phyloP scores from a whole-genome alignment of 257 asterid species.

The Lithospermum erythrorhizon region DNA sequence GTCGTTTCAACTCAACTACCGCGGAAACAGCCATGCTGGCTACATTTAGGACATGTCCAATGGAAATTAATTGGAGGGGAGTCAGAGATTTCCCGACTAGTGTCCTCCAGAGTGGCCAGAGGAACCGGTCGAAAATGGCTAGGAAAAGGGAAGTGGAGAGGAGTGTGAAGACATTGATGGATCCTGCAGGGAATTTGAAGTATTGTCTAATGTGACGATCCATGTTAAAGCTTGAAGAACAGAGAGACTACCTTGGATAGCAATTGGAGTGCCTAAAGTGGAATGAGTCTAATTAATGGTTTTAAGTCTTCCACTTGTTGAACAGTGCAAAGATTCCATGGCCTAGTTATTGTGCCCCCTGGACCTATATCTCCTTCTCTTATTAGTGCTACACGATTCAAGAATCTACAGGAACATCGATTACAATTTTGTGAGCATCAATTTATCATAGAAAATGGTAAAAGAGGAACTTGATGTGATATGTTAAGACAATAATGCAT shows the following conservation, averaged over 20 bases:
- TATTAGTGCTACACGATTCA: slow-evolving; percentile 30
- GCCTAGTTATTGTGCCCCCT: slow-evolving; percentile 13
- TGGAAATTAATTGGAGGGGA: slow-evolving; percentile 17
- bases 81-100: neutral
- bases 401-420: slow-evolving; percentile 9
- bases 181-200: slow-evolving; percentile 30
- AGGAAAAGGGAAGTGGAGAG: slow-evolving; percentile 18
- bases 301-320: slow-evolving; percentile 42
- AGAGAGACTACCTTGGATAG: slow-evolving; percentile 24
- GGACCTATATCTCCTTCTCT: slow-evolving; percentile 22
- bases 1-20: neutral
- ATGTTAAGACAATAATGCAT: no score
- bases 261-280: slow-evolving; percentile 31
- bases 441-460: no score
- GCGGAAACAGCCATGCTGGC: slow-evolving; percentile 5
- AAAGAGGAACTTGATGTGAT: no score
- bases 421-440: neutral
- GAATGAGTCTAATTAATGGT: slow-evolving; percentile 21
- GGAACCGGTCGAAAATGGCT: slow-evolving; percentile 7
- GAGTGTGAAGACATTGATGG: slow-evolving; percentile 21
- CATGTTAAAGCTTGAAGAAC: slow-evolving; percentile 32
- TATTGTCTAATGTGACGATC: slow-evolving; percentile 21
- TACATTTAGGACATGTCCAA: slow-evolving; percentile 5
- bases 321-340: slow-evolving; percentile 32
- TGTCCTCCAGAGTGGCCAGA: slow-evolving; percentile 18